These are phyloP conservation scores for Ustilago hordei DNA, from an alignment of 1,284 basidiomycete genomes.

Conservation along the genomic window DNA sequence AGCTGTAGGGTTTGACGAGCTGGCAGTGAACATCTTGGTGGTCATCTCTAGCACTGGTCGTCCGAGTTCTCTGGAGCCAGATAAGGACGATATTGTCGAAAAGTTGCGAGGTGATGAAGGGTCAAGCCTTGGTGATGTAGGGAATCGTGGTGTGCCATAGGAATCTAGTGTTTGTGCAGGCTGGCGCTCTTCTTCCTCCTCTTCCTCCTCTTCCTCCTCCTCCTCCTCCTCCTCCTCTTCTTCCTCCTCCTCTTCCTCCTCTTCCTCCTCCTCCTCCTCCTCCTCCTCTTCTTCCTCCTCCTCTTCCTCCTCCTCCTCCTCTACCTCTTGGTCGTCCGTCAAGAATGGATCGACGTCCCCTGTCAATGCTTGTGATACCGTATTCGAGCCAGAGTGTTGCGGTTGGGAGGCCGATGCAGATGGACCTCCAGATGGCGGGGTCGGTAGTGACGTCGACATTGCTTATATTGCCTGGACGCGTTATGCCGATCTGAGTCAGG, in stretches of 20 bases:
- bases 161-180: slow-evolving; percentile 10
- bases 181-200: background rate
- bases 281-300: slow-evolving; percentile 7
- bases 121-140: slow-evolving; percentile 41
- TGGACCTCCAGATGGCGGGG: background rate
- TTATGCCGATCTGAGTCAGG: background rate
- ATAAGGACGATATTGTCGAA: slow-evolving; percentile 46
- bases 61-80: slow-evolving; percentile 40
- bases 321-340: background rate
- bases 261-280: background rate
- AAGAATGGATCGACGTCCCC: slow-evolving; percentile 10
- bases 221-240: slow-evolving; percentile 3
- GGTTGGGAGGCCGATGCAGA: background rate
- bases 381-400: background rate
- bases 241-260: background rate
- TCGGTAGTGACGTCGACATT: slow-evolving; percentile 15
- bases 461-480: background rate
- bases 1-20: background rate
- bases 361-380: background rate
- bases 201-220: background rate
- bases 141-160: slow-evolving; percentile 32
- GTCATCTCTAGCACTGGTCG: slow-evolving; percentile 28
- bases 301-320: background rate
- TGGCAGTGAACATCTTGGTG: slow-evolving; percentile 20
- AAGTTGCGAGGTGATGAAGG: slow-evolving; percentile 44